These are phyloP conservation scores for Brassica nigra DNA, from an alignment of 345 rosid genomes.

Conservation along the genomic window DNA sequence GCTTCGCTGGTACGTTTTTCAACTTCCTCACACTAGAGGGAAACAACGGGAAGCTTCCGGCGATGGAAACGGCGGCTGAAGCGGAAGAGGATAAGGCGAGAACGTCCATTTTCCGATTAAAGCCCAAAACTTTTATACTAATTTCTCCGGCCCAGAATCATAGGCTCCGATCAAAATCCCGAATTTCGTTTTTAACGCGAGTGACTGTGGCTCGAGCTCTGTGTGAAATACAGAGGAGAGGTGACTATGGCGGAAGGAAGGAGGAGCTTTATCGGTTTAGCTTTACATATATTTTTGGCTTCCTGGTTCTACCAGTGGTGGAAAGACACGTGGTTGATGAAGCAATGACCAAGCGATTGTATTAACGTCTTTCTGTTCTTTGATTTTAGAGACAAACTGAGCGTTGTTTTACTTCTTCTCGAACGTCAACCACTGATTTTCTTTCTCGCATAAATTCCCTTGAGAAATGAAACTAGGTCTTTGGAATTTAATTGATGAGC, in stretches of 20 bases:
- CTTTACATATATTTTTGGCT: slow-evolving; percentile 29
- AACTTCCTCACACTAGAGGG: slow-evolving; percentile 28
- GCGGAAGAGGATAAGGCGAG: slow-evolving; percentile 51
- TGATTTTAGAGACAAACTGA: not conserved
- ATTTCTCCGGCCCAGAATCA: slow-evolving; percentile 4
- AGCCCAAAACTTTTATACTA: not conserved
- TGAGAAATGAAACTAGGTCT: not conserved
- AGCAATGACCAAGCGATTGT: not conserved
- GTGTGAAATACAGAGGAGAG: not conserved
- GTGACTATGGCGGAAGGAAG: slow-evolving; percentile 35
- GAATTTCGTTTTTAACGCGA: not conserved
- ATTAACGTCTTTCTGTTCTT: not conserved
- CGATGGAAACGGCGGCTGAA: slow-evolving; percentile 30
- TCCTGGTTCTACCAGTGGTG: slow-evolving; percentile 19
- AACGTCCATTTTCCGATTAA: slow-evolving; percentile 54
- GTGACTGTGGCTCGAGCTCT: not conserved
- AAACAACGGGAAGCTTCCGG: slow-evolving; percentile 28
- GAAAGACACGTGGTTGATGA: slow-evolving; percentile 39
- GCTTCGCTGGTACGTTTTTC: slow-evolving; percentile 22
- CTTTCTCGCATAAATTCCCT: not conserved
- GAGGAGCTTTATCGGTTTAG: slow-evolving; percentile 38
- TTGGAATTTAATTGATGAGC: too few species aligned
- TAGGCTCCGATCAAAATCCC: slow-evolving; percentile 33
- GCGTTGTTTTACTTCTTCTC: not conserved
- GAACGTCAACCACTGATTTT: slow-evolving; percentile 12